Base-by-base conservation (phyloP, 2,329 filamentous ascomycete genomes). In the Hypoxylon sp. region DNA sequence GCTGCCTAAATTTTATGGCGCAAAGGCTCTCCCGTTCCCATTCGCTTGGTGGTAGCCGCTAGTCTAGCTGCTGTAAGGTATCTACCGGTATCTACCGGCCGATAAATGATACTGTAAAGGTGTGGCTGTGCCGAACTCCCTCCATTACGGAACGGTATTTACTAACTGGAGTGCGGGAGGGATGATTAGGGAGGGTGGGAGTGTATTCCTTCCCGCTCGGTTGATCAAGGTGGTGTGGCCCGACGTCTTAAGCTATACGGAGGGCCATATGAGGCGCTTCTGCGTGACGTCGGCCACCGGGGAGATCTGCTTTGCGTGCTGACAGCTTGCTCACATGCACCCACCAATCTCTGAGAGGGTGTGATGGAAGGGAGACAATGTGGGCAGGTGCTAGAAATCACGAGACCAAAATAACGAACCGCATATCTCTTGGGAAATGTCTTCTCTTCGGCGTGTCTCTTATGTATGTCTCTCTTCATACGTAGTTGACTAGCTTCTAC, bases 231-330 rank as follows among this genome's bases (percentile, higher is more conserved):
- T 37, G 48, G 48, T 56, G 46, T 37, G 48, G 48, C 53, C 6
- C 50, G 6, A 57, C 11, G 30, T 57, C 52, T 57, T 45, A 16
- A 48, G 54, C 48, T 30, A 39, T 5, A n/a, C 16, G 12, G 50
- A 29, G 54, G 54, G 27, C 29, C 37, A 55, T 58, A 56, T 65
- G 65, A 68, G 59, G 59, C 65, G 58, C 63, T 61, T 67, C 67
- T 63, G 67, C 67, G 63, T 69, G 67, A 69, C 63, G 67, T 67
- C 60, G 52, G 63, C 41, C 51, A 21, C 63, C 67, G 67, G 67
- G 67, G 67, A 69, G 67, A 69, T 69, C 67, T 69, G 60, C 67
- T 67, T 67, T 69, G 60, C 67, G 56, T 69, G 67, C 66, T 69
- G 66, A 69, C 66, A 61, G 63, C 58, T n/a, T 67, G 67, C 58